Evolutionary conservation across 306 rosid species (phyloP).

Genomic region (Comarum palustre): DNA sequence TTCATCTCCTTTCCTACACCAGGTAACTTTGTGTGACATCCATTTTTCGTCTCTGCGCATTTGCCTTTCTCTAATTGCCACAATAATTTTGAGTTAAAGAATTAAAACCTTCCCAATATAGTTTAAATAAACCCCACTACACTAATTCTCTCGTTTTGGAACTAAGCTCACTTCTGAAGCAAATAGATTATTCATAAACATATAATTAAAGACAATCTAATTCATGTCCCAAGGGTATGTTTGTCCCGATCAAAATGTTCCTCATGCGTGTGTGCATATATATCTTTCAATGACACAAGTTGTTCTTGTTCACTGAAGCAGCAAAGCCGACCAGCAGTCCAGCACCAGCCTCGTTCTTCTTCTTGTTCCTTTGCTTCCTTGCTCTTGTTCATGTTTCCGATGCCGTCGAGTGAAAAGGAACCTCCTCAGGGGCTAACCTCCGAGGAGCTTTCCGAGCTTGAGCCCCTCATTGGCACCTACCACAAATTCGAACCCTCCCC

Average conservation of each 20-base stretch:
- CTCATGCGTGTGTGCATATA: conserved; percentile 17
- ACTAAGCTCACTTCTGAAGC: conserved; percentile 18
- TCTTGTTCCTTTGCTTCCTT: neutral
- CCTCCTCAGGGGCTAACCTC: conserved; percentile 49
- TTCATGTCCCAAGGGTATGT: conserved; percentile 27
- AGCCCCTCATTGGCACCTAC: conserved; percentile 48
- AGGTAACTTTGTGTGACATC: neutral
- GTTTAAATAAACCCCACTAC: conserved; percentile 28
- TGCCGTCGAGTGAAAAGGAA: conserved; percentile 21
- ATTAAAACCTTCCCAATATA: conserved; percentile 28
- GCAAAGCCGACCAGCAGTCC: too few relatives aligned
- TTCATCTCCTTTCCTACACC: neutral
- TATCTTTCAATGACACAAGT: neutral
- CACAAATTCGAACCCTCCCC: conserved; percentile 48
- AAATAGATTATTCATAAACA: neutral
- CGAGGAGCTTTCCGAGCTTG: conserved; percentile 47
- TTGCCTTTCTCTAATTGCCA: conserved; percentile 4
- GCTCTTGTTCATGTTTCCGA: conserved; percentile 6
- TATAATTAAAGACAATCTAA: neutral
- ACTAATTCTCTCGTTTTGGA: conserved; percentile 26
- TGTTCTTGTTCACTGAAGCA: neutral
- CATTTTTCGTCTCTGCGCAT: neutral
- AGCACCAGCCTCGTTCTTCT: neutral
- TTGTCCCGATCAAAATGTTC: conserved; percentile 25
- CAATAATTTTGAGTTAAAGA: neutral